These are phyloP conservation scores for Zymoseptoria pseudotritici DNA, from an alignment of 2,329 filamentous ascomycete species.

Conservation along the genomic window DNA sequence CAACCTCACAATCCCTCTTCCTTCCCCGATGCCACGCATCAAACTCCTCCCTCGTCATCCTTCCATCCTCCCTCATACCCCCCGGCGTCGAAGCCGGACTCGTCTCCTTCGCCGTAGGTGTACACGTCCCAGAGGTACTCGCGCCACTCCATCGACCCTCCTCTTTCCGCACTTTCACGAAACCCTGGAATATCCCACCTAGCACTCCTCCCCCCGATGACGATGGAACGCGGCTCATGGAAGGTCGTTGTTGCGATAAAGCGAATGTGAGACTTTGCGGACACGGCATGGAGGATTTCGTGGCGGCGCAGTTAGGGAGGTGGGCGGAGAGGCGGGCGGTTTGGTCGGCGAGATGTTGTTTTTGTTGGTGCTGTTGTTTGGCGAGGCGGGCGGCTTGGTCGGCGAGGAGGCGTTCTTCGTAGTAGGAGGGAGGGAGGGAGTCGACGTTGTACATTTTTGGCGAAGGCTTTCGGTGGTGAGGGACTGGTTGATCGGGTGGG, in stretches of 20 bases:
- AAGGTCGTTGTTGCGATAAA: conserved; percentile 16
- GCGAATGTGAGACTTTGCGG: conserved; percentile 10
- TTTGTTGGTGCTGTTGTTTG: conserved; percentile 8
- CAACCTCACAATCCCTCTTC: conserved; percentile 26
- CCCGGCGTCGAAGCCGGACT: conserved; percentile 13
- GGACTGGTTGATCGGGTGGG: too few relatives aligned
- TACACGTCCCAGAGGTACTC: neutral
- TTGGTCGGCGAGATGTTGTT: conserved; percentile 15
- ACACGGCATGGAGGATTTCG: conserved; percentile 9
- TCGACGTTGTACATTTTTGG: conserved; percentile 29
- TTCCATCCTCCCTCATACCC: conserved; percentile 6
- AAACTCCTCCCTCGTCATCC: conserved; percentile 20
- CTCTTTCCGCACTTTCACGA: conserved; percentile 5
- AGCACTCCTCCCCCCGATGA: conserved; percentile 17
- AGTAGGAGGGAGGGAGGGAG: conserved; percentile 25
- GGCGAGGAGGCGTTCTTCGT: conserved; percentile 25
- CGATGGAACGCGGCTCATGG: conserved; percentile 15
- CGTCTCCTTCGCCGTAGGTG: neutral
- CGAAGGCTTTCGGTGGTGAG: too few relatives aligned
- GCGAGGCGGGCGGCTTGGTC: conserved; percentile 19
- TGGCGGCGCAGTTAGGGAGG: conserved; percentile 2
- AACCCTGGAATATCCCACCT: conserved; percentile 24
- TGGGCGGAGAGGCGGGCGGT: conserved; percentile 5
- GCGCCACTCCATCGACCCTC: neutral
- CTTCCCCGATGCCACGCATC: conserved; percentile 24